Evolutionary conservation across 768 basidiomycete species (phyloP).

Genomic region (Hericium coralloides): DNA sequence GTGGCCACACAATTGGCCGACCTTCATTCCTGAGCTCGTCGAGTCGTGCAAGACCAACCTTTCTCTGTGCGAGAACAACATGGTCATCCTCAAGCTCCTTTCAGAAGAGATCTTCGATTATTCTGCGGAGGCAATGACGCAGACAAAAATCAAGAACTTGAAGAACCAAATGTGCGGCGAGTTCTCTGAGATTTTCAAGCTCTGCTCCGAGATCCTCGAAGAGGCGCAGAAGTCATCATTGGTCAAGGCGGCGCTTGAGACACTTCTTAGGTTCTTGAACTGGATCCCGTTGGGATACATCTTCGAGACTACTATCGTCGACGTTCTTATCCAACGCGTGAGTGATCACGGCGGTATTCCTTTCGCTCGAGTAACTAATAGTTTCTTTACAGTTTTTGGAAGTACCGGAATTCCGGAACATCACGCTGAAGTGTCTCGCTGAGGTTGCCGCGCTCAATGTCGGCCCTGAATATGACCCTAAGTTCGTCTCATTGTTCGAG

Average conservation of each 20-base stretch:
- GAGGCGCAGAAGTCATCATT: conserved; percentile 94
- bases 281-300: conserved; percentile 99
- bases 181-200: conserved; percentile 95
- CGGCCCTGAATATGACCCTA: conserved; percentile 93
- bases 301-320: conserved; percentile 96
- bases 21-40: conserved; percentile 93
- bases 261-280: conserved; percentile 89
- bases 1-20: conserved; percentile 99
- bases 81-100: conserved; percentile 95
- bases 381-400: conserved; percentile 70
- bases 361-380: conserved; percentile 7
- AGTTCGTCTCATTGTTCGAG: conserved; percentile 95
- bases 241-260: conserved; percentile 92
- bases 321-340: conserved; percentile 85
- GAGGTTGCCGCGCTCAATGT: conserved; percentile 95
- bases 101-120: conserved; percentile 99
- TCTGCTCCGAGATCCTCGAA: conserved; percentile 93
- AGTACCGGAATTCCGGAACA: conserved; percentile 92
- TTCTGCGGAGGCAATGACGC: conserved; percentile 97
- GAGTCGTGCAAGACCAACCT: conserved; percentile 96
- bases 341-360: conserved; percentile 23
- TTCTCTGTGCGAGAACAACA: conserved; percentile 98
- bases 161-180: conserved; percentile 98
- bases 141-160: conserved; percentile 92
- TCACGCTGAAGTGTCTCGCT: conserved; percentile 92